Evolutionary conservation across 1,139 yeast genomes (phyloP), one percentile per base, ranked within the genome.

Genomic region (Blastobotrys apis): DNA sequence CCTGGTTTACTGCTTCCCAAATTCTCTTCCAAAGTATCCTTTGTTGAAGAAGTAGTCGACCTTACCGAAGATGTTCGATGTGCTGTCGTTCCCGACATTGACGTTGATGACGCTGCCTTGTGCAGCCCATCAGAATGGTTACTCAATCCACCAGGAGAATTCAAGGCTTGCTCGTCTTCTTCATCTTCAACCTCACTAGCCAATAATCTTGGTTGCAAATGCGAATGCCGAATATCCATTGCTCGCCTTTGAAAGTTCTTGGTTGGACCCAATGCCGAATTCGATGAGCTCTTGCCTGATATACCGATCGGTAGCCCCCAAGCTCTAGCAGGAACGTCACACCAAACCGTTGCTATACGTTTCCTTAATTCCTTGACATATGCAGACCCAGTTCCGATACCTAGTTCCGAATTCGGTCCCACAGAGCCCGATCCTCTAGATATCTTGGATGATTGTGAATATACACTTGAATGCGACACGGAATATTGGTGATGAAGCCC

Each of bases 151-250:
- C 39, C 39, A 8, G 47, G 44, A 2, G 43, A 27, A 12, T 41
- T 23, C 31, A 32, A 39, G 38, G 47, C 50, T 19, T 54, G 59
- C 19, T 55, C 63, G 48, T 78, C 84, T 31, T 72, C 77, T 32
- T 72, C 77, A 47, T 83, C 88, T 50, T 81, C 92, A 25, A 84
- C 81, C 62, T 84, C 94, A 12, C 84, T 78, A 1, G 92, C 92
- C 48, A 84, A 68, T 60, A 84, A 71, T 46, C 88, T 73, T n/a
- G 85, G 86, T 44, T 79, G 77, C 53, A 83, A 70, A 58, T 79
- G 86, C 3, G 90, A 85, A 59, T 84, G 92, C 51, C 82, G 79
- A 57, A 83, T 73, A 51, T 81, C 88, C 49, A 80, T 61, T 25
- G 66, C 63, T 26, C 62, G 52, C 38, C 62, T 57, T 43, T 59